Evolutionary conservation across 305 asterid species (phyloP), one percentile per base, ranked within the genome.

Genomic region (Fraxinus sp.): DNA sequence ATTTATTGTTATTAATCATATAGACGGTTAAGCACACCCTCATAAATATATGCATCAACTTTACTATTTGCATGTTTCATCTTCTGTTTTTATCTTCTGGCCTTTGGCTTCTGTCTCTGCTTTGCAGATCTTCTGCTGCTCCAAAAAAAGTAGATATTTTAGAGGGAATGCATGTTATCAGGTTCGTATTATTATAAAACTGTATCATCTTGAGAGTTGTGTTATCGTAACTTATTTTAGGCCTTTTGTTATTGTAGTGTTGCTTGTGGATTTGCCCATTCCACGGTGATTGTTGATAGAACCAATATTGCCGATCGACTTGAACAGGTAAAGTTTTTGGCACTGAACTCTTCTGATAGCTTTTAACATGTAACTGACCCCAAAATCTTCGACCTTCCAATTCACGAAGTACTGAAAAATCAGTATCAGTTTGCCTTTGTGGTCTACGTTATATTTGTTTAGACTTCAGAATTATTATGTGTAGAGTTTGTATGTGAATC

Each of bases 201-300:
- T 33, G 71, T 30, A 24, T 57, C 66, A 10, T 70, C 18, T 64
- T 36, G 3, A 26, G 35, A 72, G 41, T 41, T 43, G 11, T 80
- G 57, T 41, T 71, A 32, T 35, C 49, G 77, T 77, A 52, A 64
- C 83, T 88, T 77, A 72, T 43, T 75, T 72, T 66, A 76, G 68
- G 81, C 77, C 64, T 30, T n/a, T 26, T 18, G 85, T 78, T 64
- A 39, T 46, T 88, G 32, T 79, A 96, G 99, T 85, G 99, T 95
- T 91, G 98, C 98, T 81, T 96, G 98, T 86, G 99, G 99, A 83
- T 85, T 82, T 80, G 97, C 97, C 83, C 96, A 89, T 84, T 96
- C 99, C 76, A 77, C 95, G 86, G 94, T 90, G 82, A 88, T 95
- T 3, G 94, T 96, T 81, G 99, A 95, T 86, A 87, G 98, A 90